A percentile compares a stretch with the other conserved stretches of the same genome.
These are phyloP conservation scores for Alternaria sp. DNA, from an alignment of 2,329 filamentous ascomycete genomes.

Conservation along the genomic window DNA sequence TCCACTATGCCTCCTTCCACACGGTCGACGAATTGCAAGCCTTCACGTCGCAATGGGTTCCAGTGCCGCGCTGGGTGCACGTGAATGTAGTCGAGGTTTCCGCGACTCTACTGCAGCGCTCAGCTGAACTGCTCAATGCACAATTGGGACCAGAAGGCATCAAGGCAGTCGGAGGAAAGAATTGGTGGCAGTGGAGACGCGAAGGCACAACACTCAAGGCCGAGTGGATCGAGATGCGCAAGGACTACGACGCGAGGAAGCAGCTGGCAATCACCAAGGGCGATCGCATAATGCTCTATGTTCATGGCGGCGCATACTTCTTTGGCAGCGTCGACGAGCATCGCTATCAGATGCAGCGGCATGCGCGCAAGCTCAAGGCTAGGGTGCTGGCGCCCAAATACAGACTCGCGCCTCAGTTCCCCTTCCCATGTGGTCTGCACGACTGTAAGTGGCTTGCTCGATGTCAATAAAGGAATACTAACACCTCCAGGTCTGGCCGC, in stretches of 20 bases:
- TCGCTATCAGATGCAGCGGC: slow-evolving; percentile 96
- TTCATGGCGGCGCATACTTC: slow-evolving; percentile 94
- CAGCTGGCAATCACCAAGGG: slow-evolving; percentile 61
- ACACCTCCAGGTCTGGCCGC: slow-evolving; percentile 65
- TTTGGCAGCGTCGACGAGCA: slow-evolving; percentile 97
- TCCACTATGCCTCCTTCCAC: slow-evolving; percentile 83
- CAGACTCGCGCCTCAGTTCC: slow-evolving; percentile 88
- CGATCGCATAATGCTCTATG: slow-evolving; percentile 85
- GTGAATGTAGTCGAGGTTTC: slow-evolving; percentile 73
- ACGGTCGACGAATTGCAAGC: slow-evolving; percentile 91
- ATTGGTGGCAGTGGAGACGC: slow-evolving; percentile 75
- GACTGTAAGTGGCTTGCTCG: slow-evolving; percentile 64
- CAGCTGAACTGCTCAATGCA: slow-evolving; percentile 70
- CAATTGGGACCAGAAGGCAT: slow-evolving; percentile 83
- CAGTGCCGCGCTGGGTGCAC: slow-evolving; percentile 85
- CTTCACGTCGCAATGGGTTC: slow-evolving; percentile 92
- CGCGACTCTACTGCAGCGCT: slow-evolving; percentile 63
- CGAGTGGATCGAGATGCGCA: slow-evolving; percentile 96
- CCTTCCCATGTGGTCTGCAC: slow-evolving; percentile 90
- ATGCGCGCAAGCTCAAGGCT: slow-evolving; percentile 91
- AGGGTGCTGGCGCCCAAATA: slow-evolving; percentile 86
- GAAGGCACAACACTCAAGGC: slow-evolving; percentile 69
- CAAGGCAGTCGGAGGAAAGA: slow-evolving; percentile 80
- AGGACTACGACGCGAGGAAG: slow-evolving; percentile 76
- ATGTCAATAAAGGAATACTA: neutral